Evolutionary conservation across 1,139 yeast genomes (phyloP).

Genomic region (Starmera stellimalicola): DNA sequence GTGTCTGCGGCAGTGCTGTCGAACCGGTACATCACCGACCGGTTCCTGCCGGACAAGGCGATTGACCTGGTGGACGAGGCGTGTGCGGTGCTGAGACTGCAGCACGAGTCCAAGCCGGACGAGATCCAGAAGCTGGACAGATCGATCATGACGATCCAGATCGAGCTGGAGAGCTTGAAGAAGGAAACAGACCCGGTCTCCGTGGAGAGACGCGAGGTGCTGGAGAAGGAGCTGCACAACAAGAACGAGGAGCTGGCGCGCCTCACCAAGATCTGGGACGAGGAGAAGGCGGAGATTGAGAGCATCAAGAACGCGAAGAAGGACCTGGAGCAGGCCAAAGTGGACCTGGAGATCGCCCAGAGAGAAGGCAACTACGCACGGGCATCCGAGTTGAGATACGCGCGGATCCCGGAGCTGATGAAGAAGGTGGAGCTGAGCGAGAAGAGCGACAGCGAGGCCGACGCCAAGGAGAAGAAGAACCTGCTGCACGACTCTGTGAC

Average conservation of each 20-base stretch:
- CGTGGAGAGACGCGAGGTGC: constrained; percentile 53
- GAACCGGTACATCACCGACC: constrained; percentile 83
- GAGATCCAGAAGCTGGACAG: constrained; percentile 86
- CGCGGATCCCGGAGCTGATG: constrained; percentile 76
- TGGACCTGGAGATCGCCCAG: constrained; percentile 73
- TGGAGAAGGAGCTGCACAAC: constrained; percentile 54
- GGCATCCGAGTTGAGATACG: constrained; percentile 85
- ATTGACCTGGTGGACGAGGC: constrained; percentile 96
- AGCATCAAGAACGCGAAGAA: constrained; percentile 69
- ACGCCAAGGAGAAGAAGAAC: constrained; percentile 15
- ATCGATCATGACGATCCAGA: constrained; percentile 85
- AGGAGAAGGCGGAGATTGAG: constrained; percentile 68
- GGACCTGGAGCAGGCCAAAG: constrained; percentile 74
- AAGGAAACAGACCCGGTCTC: constrained; percentile 88
- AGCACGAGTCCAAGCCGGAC: constrained; percentile 96
- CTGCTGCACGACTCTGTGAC: constrained; percentile 89
- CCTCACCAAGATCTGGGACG: constrained; percentile 78
- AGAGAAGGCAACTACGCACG: constrained; percentile 77
- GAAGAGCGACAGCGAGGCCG: constrained; percentile 22
- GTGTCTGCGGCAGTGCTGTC: constrained; percentile 91
- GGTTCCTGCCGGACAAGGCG: constrained; percentile 92
- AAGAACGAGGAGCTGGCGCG: constrained; percentile 60
- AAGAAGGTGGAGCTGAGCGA: constrained; percentile 45
- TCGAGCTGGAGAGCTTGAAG: constrained; percentile 84
- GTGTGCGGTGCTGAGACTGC: constrained; percentile 85